Evolutionary conservation across 805 yeast genomes (phyloP).

Genomic region (Zygosaccharomyces kombuchaensis): DNA sequence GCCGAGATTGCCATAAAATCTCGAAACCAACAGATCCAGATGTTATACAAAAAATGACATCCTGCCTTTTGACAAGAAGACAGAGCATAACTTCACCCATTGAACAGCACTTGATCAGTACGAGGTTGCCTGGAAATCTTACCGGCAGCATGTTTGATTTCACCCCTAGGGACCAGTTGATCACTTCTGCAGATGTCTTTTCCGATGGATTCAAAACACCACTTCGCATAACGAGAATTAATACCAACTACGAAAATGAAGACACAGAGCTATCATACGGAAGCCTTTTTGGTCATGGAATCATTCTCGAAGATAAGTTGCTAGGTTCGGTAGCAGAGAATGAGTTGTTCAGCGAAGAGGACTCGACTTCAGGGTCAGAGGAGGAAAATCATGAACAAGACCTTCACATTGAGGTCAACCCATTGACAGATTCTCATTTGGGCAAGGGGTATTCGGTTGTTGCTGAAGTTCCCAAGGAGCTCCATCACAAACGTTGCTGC

Average conservation of each 20-base stretch:
- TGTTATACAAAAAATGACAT: slow-evolving; percentile 25
- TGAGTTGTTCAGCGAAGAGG: neutral
- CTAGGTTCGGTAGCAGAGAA: neutral
- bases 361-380: neutral
- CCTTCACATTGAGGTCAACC: slow-evolving; percentile 1
- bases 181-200: slow-evolving; percentile 29
- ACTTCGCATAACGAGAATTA: slow-evolving; percentile 1
- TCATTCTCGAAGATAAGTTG: neutral
- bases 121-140: slow-evolving; percentile 12
- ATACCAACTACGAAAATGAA: slow-evolving; percentile 2
- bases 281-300: neutral
- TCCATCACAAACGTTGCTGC: neutral
- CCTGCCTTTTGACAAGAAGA: slow-evolving; percentile 14
- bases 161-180: slow-evolving; percentile 32
- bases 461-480: neutral
- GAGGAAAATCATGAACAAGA: neutral
- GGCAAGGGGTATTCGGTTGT: neutral
- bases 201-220: slow-evolving; percentile 28
- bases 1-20: slow-evolving; percentile 26
- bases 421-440: neutral
- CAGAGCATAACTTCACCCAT: slow-evolving; percentile 2
- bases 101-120: slow-evolving; percentile 22
- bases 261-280: slow-evolving; percentile 1
- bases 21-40: slow-evolving; percentile 31
- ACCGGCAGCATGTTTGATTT: slow-evolving; percentile 10